Evolutionary conservation across 2,329 filamentous ascomycete genomes (phyloP).

Genomic region (Aureobasidium sp.): DNA sequence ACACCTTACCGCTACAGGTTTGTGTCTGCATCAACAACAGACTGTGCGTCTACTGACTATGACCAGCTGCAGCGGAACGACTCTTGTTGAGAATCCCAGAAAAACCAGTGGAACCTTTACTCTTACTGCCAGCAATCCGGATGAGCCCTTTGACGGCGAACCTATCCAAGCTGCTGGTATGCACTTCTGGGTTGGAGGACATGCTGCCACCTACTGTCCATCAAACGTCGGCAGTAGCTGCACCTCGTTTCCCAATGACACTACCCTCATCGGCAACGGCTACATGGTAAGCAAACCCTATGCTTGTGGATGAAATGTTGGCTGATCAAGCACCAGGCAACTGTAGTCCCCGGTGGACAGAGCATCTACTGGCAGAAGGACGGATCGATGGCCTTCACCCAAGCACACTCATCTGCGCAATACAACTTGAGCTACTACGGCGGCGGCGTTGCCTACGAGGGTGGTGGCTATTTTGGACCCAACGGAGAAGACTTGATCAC

Average conservation of each 20-base stretch:
- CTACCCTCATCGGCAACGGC: slow-evolving; percentile 14
- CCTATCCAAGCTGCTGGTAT: slow-evolving; percentile 17
- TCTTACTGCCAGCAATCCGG: slow-evolving; percentile 16
- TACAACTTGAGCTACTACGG: slow-evolving; percentile 13
- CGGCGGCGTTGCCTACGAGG: slow-evolving; percentile 15
- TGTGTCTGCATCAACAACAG: neutral
- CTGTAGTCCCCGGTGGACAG: slow-evolving; percentile 21
- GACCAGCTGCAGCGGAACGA: neutral
- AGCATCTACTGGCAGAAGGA: slow-evolving; percentile 17
- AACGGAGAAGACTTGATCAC: slow-evolving; percentile 17
- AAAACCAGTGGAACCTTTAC: slow-evolving; percentile 14
- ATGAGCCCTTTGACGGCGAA: slow-evolving; percentile 13
- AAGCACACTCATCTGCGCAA: slow-evolving; percentile 17
- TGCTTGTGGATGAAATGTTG: neutral
- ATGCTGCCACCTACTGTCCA: slow-evolving; percentile 17
- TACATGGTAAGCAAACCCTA: slow-evolving; percentile 2
- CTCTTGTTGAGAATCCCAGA: neutral
- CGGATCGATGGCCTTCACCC: slow-evolving; percentile 19
- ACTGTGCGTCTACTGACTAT: neutral
- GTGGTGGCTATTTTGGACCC: slow-evolving; percentile 18
- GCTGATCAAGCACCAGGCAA: slow-evolving; percentile 14
- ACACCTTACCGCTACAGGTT: slow-evolving; percentile 14
- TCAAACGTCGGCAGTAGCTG: slow-evolving; percentile 7
- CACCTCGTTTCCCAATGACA: slow-evolving; percentile 12
- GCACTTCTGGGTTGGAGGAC: slow-evolving; percentile 16